Base-by-base conservation (phyloP, 768 basidiomycete species). In the Phlebiopsis gigantea region DNA sequence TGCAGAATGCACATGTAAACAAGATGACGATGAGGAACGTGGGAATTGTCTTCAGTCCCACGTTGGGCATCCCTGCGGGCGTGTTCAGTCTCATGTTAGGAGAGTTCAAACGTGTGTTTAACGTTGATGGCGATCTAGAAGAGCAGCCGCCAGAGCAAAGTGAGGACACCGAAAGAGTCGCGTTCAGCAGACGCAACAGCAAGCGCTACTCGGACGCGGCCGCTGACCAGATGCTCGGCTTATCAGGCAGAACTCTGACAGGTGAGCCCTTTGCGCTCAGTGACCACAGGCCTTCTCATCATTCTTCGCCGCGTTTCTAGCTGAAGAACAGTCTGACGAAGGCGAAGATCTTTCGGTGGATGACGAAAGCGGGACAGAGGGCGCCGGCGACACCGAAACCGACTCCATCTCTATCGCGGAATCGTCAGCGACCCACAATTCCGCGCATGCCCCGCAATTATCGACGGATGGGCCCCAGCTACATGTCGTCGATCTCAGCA, bases 11-110 rank as follows among this genome's bases (percentile, higher is more conserved):
- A 17, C 65, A 79, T 43, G 74, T 88, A 57, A 97, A 97, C 83
- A 98, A 95, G 77, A 99, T 99, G 97, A 95, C 90, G 42, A 87
- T 98, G 83, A 85, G 96, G 46, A 99, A 99, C 69, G 93, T 99
- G 25, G 95, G 96, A 17, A 98, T 99, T 58, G 96, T 98, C 22
- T 98, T 98, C 74, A 95, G 93, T 62, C 97, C 97, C 1, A 98
- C 97, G 0, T 77, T 99, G 12, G 94, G 93, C 44, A 97, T 99
- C 63, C 96, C 96, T n/a, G 96, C 96, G 2, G 93, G 93, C 6
- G 90, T 98, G 43, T 95, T 98, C 72, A 93, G 91, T 66, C 74
- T 97, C 61, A 92, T 98, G 85, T 81, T 98, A 28, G 87, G 84
- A 56, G 92, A 97, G 68, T 98, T 95, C 73, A 92, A 91, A 63